Evolutionary conservation across 225 moss, liverwort and hornwort genomes (phyloP).

Genomic region (Thuidium tamariscinum): DNA sequence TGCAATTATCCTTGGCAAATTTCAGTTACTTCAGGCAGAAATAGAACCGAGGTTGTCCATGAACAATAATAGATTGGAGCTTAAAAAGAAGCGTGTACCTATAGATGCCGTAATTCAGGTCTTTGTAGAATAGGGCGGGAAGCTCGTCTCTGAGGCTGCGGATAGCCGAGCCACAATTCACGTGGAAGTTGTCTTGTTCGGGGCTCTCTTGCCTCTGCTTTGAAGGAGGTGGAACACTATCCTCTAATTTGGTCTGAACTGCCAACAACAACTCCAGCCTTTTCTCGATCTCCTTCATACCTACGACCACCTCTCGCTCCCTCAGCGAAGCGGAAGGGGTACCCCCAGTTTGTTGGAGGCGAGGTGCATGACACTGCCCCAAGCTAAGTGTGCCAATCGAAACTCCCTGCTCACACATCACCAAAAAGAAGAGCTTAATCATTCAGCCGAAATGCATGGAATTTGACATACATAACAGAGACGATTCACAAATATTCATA

Average conservation of each 20-base stretch:
- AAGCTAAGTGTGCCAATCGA: slow-evolving; percentile 16
- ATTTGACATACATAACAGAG: not conserved
- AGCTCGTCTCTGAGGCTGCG: slow-evolving; percentile 86
- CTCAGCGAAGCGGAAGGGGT: slow-evolving; percentile 5
- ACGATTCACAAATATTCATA: not conserved
- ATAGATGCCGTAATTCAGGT: slow-evolving; percentile 83
- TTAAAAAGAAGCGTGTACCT: slow-evolving; percentile 20
- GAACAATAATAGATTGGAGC: not conserved
- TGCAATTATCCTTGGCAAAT: not conserved
- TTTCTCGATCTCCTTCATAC: slow-evolving; percentile 45
- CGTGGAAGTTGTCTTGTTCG: slow-evolving; percentile 45
- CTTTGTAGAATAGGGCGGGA: slow-evolving; percentile 78
- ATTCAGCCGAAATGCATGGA: not conserved
- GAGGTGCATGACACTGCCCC: slow-evolving; percentile 16
- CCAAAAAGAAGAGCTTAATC: not conserved
- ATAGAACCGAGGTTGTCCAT: not conserved
- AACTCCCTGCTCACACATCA: slow-evolving; percentile 4
- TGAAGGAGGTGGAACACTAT: slow-evolving; percentile 30
- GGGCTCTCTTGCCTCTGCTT: slow-evolving; percentile 51
- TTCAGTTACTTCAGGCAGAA: not conserved
- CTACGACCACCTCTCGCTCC: not conserved
- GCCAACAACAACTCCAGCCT: slow-evolving; percentile 29
- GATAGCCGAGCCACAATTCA: slow-evolving; percentile 84
- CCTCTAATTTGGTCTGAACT: slow-evolving; percentile 36
- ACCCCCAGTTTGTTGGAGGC: not conserved